Percentiles rank a stretch among this genome's conserved stretches.
Evolutionary conservation across 2,329 filamentous ascomycete genomes (phyloP).

Genomic region (Aspergillus sp.): DNA sequence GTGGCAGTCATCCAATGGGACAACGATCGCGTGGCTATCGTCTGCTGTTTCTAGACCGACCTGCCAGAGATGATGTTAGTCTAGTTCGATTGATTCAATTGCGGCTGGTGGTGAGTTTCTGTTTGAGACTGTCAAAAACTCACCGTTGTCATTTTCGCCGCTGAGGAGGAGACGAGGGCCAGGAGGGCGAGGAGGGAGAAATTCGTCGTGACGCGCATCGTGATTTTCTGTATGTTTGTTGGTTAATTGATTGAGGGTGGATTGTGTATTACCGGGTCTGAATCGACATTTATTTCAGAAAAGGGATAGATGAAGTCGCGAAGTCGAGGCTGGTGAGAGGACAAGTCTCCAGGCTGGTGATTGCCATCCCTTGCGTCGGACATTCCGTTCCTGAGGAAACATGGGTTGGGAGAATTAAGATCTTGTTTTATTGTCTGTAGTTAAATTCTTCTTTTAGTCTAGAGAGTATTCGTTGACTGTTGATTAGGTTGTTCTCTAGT

Average conservation of each 20-base stretch:
- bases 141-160: constrained; percentile 5
- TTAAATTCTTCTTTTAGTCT: no score
- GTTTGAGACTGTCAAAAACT: background rate
- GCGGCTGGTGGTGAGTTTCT: background rate
- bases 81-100: background rate
- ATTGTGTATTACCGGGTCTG: background rate
- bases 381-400: no score
- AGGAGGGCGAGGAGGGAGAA: background rate
- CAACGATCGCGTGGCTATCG: constrained; percentile 1
- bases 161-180: constrained; percentile 1
- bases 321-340: no score
- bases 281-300: background rate
- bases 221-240: background rate
- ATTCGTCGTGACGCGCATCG: background rate
- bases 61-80: background rate
- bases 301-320: background rate
- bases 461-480: no score
- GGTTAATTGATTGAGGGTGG: background rate
- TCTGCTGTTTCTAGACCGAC: constrained; percentile 16
- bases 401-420: no score
- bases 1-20: constrained; percentile 10
- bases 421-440: no score
- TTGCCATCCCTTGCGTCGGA: no score
- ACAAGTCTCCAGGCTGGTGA: no score
- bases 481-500: no score